Evolutionary conservation across 2,329 filamentous ascomycete genomes (phyloP), one percentile per base, ranked within the genome.

Genomic region (Aureobasidium zeae): DNA sequence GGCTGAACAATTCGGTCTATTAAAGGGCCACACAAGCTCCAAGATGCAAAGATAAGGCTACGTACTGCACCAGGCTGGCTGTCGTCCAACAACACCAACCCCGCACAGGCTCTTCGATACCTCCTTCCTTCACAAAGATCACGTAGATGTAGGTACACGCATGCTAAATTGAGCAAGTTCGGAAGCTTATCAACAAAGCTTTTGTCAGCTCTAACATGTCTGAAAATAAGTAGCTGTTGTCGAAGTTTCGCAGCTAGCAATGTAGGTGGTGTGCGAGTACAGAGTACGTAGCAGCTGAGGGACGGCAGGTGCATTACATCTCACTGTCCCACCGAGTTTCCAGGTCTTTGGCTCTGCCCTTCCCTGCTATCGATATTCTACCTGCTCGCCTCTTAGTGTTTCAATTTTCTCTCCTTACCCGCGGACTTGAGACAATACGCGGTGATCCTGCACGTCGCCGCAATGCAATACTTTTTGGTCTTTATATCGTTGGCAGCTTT

Each of bases 211-310:
- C 37, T 31, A 10, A 17, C 6, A 41, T n/a, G 28, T 41, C 17
- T 33, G 31, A 10, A 25, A 21, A 17, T 15, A 26, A 16, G 30
- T 15, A 10, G 9, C 10, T 19, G 37, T 32, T 32, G 37, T 26
- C 13, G 13, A 22, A 28, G 12, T 8, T 10, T 17, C 13, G 17
- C 20, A 20, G 19, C 22, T 24, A 31, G 20, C 19, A 9, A 3
- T 7, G 20, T 32, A 32, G 20, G 20, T 15, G 28, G 25, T 24
- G n/a, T 29, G 19, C 6, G 22, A n/a, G 17, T 26, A 39, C 36
- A 39, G 19, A 28, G 28, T 41, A 41, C 37, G 37, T 41, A 41
- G 19, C 25, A 29, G 37, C 26, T 39, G 36, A 13, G 22, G 32
- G 20, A 25, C 5, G 26, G 28, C 28, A 41, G 24, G 37, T n/a